Evolutionary conservation across 305 asterid genomes (phyloP).

Genomic region (Petunia hybrid): DNA sequence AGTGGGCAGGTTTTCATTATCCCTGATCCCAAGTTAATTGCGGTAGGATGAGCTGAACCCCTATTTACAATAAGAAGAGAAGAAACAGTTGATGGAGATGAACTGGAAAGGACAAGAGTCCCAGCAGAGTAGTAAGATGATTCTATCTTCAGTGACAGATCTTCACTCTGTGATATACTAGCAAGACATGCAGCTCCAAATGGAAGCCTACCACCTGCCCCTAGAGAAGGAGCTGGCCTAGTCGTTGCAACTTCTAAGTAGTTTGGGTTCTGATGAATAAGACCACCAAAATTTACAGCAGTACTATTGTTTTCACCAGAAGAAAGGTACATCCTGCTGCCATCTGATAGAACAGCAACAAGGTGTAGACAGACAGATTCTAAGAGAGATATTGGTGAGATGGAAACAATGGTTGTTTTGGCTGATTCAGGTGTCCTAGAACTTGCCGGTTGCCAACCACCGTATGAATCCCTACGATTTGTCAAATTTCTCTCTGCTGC

Average conservation of each 20-base stretch:
- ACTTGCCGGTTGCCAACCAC: slow-evolving; percentile 83
- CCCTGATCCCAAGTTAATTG: slow-evolving; percentile 70
- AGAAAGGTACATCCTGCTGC: slow-evolving; percentile 90
- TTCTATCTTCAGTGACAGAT: slow-evolving; percentile 86
- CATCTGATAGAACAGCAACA: slow-evolving; percentile 91
- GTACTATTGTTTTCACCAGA: slow-evolving; percentile 76
- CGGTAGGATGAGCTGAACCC: slow-evolving; percentile 80
- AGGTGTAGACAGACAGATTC: slow-evolving; percentile 98
- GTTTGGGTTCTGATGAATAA: slow-evolving; percentile 69
- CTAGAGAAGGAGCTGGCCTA: slow-evolving; percentile 96
- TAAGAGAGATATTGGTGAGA: slow-evolving; percentile 81
- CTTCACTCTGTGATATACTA: slow-evolving; percentile 90
- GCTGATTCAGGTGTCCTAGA: slow-evolving; percentile 67
- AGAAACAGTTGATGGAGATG: slow-evolving; percentile 84
- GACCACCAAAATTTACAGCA: slow-evolving; percentile 72
- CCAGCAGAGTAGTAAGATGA: slow-evolving; percentile 87
- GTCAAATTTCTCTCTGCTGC: slow-evolving; percentile 92
- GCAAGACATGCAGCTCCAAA: slow-evolving; percentile 84
- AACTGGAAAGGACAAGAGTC: slow-evolving; percentile 85
- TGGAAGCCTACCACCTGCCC: slow-evolving; percentile 82
- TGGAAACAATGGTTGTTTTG: slow-evolving; percentile 82
- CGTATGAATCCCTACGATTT: slow-evolving; percentile 80
- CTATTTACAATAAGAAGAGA: slow-evolving; percentile 85
- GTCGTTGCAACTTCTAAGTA: slow-evolving; percentile 95
- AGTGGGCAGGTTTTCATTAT: slow-evolving; percentile 85